A percentile compares a stretch with the other conserved stretches of the same genome.
These are phyloP conservation scores for Lachancea sp. DNA, from an alignment of 805 yeast species.

Conservation along the genomic window DNA sequence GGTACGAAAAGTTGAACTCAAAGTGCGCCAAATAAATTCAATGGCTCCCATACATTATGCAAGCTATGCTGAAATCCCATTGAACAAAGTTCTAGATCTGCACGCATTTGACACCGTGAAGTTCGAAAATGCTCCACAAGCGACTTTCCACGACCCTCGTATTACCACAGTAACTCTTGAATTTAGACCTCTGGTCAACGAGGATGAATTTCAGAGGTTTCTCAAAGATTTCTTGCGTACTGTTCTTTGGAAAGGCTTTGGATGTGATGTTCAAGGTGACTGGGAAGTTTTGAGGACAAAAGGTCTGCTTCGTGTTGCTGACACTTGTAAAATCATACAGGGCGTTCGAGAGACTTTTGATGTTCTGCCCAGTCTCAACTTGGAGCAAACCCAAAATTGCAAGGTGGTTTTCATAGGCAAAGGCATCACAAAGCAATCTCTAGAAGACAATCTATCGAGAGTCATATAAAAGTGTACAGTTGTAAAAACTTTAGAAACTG, in stretches of 20 bases:
- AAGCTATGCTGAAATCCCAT: slow-evolving; percentile 63
- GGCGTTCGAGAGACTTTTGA: slow-evolving; percentile 94
- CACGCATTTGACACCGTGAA: slow-evolving; percentile 60
- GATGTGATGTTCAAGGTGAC: slow-evolving; percentile 39
- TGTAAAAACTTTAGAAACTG: no score
- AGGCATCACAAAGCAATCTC: slow-evolving; percentile 37
- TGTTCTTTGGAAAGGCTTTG: slow-evolving; percentile 56
- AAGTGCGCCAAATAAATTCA: slow-evolving; percentile 49
- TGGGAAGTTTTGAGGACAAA: slow-evolving; percentile 76
- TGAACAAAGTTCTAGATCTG: slow-evolving; percentile 62
- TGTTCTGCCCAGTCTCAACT: slow-evolving; percentile 41
- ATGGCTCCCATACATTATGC: slow-evolving; percentile 64
- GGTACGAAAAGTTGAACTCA: slow-evolving; percentile 31
- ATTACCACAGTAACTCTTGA: slow-evolving; percentile 48
- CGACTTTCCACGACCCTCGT: slow-evolving; percentile 43
- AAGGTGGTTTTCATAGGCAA: slow-evolving; percentile 77
- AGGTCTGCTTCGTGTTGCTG: slow-evolving; percentile 53
- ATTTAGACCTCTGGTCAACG: slow-evolving; percentile 36
- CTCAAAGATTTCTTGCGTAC: slow-evolving; percentile 58
- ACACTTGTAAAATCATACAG: slow-evolving; percentile 59
- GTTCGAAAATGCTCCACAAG: slow-evolving; percentile 8
- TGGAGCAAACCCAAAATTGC: slow-evolving; percentile 36
- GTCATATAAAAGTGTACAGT: no score
- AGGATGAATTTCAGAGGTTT: slow-evolving; percentile 38
- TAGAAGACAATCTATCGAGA: slow-evolving; percentile 13